These are phyloP conservation scores for Trichothecium roseum DNA, from an alignment of 2,329 filamentous ascomycete species.

Conservation along the genomic window DNA sequence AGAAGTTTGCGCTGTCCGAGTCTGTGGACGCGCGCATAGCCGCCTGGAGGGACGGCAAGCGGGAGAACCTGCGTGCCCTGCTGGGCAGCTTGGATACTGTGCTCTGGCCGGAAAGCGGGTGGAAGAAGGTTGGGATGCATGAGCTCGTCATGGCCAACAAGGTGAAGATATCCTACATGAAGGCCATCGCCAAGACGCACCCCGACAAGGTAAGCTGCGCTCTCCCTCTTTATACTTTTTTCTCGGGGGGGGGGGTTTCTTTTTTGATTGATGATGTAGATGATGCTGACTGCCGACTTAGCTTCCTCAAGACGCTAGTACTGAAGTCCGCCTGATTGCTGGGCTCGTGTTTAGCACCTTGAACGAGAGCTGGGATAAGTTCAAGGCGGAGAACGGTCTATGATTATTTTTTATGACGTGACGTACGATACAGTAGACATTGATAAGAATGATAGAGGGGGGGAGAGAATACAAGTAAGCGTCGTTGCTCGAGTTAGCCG, in stretches of 20 bases:
- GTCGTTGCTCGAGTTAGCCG: conserved; percentile 3
- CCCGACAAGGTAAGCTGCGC: conserved; percentile 77
- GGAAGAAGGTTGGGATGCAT: conserved; percentile 94
- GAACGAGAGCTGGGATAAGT: conserved; percentile 66
- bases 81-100: conserved; percentile 80
- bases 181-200: conserved; percentile 96
- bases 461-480: conserved; percentile 3
- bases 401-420: conserved; percentile 21
- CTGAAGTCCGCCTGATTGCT: conserved; percentile 56
- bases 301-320: conserved; percentile 54
- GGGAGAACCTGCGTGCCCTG: conserved; percentile 83
- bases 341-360: conserved; percentile 56
- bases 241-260: too few species aligned
- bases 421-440: not conserved
- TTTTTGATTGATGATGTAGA: not conserved
- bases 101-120: conserved; percentile 83
- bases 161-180: conserved; percentile 98
- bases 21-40: conserved; percentile 70
- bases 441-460: not conserved
- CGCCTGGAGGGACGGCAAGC: conserved; percentile 81
- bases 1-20: conserved; percentile 83
- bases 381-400: conserved; percentile 58
- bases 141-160: conserved; percentile 88
- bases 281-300: conserved; percentile 17
- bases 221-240: not conserved